Evolutionary conservation across 169 alveolate species (phyloP).

Genomic region (Cryptosporidium parvum): DNA sequence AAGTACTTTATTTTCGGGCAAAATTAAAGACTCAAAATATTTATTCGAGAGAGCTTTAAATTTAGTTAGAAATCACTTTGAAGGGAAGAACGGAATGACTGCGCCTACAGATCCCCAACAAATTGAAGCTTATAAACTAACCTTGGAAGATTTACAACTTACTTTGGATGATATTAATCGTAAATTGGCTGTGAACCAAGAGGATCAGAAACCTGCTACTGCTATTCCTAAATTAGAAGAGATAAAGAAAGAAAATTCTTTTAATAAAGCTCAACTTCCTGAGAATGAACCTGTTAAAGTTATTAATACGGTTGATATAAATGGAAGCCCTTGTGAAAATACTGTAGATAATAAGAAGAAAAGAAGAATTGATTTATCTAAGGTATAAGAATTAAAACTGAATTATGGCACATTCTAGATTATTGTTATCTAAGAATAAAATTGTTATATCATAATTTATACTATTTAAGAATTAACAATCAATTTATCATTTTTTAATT

Average conservation of each 20-base stretch:
- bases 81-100: constrained; percentile 54
- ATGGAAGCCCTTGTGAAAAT: constrained; percentile 1
- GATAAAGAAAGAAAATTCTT: constrained; percentile 45
- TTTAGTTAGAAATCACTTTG: constrained; percentile 28
- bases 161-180: constrained; percentile 62
- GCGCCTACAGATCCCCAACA: constrained; percentile 37
- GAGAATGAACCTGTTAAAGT: constrained; percentile 63
- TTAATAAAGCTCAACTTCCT: constrained; percentile 42
- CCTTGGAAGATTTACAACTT: constrained; percentile 69
- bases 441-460: too few species aligned
- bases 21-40: constrained; percentile 31
- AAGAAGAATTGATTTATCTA: constrained; percentile 69
- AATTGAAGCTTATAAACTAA: constrained; percentile 51
- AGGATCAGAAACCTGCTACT: constrained; percentile 55
- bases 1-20: constrained; percentile 64
- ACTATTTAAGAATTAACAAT: too few species aligned
- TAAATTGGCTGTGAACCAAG: constrained; percentile 40
- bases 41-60: constrained; percentile 54
- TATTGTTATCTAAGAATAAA: too few species aligned
- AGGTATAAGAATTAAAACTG: neutral
- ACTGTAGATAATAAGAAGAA: constrained; percentile 51
- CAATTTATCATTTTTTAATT: neutral
- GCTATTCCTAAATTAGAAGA: constrained; percentile 67
- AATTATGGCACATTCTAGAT: neutral
- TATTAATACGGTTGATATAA: constrained; percentile 25